phyloP scores from a whole-genome alignment of 306 rosid species.

The Fagus sylvatica region DNA sequence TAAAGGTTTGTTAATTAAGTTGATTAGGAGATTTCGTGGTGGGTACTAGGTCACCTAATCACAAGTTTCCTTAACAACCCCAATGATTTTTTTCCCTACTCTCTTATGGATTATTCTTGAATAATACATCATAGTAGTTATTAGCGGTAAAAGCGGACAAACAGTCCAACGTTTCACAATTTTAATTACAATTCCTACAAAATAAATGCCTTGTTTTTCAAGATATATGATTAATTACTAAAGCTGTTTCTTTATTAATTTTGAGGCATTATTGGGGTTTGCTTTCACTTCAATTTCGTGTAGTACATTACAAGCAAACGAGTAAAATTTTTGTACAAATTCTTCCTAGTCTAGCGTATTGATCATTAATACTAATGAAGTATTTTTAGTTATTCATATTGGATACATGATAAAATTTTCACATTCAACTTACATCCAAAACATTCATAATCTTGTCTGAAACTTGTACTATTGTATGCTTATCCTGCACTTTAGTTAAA shows the following conservation, averaged over 20 bases:
- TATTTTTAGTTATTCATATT: too few relatives aligned
- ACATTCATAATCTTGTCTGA: too few relatives aligned
- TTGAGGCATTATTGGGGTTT: neutral
- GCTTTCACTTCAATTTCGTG: neutral
- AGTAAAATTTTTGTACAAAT: too few relatives aligned
- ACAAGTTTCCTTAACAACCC: constrained; percentile 11
- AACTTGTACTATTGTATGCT: too few relatives aligned
- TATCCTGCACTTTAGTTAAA: too few relatives aligned
- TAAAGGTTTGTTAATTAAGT: neutral
- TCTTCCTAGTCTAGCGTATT: too few relatives aligned
- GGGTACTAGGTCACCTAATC: constrained; percentile 27
- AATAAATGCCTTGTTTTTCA: constrained; percentile 15
- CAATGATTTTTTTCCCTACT: neutral
- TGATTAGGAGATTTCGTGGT: neutral
- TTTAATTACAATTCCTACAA: neutral
- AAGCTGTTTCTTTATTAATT: neutral
- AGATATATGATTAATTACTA: neutral
- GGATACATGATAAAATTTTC: too few relatives aligned
- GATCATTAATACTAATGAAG: too few relatives aligned
- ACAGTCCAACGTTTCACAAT: neutral
- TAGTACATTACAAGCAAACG: too few relatives aligned
- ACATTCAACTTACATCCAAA: too few relatives aligned
- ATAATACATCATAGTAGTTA: neutral
- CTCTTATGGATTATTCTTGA: neutral
- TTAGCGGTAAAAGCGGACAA: neutral